A percentile compares a stretch with the other conserved stretches of the same genome.
Evolutionary conservation across 345 rosid genomes (phyloP).

Genomic region (Viola odorata): DNA sequence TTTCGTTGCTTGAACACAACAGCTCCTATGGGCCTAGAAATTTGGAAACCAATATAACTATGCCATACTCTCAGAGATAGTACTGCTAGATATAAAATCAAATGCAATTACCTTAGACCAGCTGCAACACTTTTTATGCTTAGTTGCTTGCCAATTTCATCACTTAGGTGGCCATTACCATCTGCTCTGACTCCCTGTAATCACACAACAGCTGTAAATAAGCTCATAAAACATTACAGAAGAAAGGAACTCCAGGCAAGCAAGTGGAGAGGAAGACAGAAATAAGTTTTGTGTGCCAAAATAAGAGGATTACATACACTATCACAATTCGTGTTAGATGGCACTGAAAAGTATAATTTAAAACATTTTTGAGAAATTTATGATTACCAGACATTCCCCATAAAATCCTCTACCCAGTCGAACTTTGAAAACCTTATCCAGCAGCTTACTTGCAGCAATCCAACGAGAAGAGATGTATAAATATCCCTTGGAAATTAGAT

Average conservation of each 20-base stretch:
- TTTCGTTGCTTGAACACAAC: slow-evolving; percentile 61
- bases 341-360: neutral
- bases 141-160: slow-evolving; percentile 74
- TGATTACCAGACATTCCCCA: slow-evolving; percentile 86
- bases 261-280: neutral
- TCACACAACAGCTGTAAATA: slow-evolving; percentile 3
- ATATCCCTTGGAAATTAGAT: slow-evolving; percentile 53
- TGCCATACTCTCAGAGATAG: neutral
- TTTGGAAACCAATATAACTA: neutral
- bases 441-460: slow-evolving; percentile 50
- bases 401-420: slow-evolving; percentile 79
- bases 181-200: slow-evolving; percentile 73
- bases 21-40: slow-evolving; percentile 74
- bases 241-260: slow-evolving; percentile 1
- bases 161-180: slow-evolving; percentile 53
- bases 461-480: slow-evolving; percentile 37
- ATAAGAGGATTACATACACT: neutral
- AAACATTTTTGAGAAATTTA: neutral
- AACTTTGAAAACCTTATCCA: slow-evolving; percentile 55
- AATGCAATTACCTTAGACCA: slow-evolving; percentile 57
- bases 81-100: neutral
- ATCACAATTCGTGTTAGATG: neutral
- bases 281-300: neutral
- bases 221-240: neutral
- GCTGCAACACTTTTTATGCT: slow-evolving; percentile 67